These are phyloP conservation scores for Xerocomus potaroensis DNA, from an alignment of 768 basidiomycete species.

Conservation along the genomic window DNA sequence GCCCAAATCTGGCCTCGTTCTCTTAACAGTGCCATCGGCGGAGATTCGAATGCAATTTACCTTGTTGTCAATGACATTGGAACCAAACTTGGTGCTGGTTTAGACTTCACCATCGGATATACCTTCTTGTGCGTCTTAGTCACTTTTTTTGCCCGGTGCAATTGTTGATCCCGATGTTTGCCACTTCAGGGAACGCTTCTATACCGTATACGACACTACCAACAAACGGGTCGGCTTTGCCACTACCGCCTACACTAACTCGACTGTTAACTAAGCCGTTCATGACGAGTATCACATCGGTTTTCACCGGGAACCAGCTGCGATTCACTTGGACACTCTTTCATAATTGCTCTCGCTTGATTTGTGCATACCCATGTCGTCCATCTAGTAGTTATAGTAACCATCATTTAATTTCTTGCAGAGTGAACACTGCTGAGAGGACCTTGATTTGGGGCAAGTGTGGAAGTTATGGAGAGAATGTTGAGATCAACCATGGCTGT, in stretches of 20 bases:
- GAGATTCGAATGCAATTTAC: conserved; percentile 16
- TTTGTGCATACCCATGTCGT: too few relatives aligned
- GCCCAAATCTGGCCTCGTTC: conserved; percentile 7
- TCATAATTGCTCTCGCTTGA: too few relatives aligned
- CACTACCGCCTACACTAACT: conserved; percentile 32
- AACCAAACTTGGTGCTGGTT: not conserved
- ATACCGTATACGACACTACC: conserved; percentile 18
- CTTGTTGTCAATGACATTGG: conserved; percentile 17
- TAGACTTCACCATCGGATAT: conserved; percentile 16
- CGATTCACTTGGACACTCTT: too few relatives aligned
- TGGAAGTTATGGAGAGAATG: too few relatives aligned
- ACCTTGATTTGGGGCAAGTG: too few relatives aligned
- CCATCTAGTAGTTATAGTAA: too few relatives aligned
- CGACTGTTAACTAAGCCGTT: not conserved
- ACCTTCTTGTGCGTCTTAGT: conserved; percentile 9
- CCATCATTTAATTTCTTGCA: too few relatives aligned
- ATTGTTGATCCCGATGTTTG: not conserved
- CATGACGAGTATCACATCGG: too few relatives aligned
- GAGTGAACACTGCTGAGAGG: too few relatives aligned
- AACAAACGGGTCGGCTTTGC: conserved; percentile 37
- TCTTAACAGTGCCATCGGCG: conserved; percentile 23
- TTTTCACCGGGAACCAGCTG: too few relatives aligned
- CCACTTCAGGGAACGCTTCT: conserved; percentile 32
- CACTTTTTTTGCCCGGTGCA: not conserved
- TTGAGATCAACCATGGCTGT: too few relatives aligned